A percentile compares a stretch with the other conserved stretches of the same genome.
Conservation (phyloP, 2,329 filamentous ascomycete species). For the Calonectria pteridis region DNA sequence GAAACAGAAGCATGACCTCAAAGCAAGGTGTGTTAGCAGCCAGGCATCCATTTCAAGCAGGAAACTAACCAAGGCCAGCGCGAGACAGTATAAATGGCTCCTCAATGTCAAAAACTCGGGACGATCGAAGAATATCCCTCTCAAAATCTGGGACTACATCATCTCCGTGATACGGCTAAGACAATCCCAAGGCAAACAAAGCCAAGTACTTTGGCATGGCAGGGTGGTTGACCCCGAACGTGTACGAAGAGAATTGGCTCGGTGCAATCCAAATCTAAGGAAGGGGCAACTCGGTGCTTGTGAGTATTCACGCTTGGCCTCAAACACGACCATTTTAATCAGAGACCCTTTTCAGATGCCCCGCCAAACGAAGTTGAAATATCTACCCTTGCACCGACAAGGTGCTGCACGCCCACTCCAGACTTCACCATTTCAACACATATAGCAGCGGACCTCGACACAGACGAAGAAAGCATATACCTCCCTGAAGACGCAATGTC, state of each 20-base stretch:
- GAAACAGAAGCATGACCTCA: not conserved
- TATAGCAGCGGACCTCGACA: not conserved
- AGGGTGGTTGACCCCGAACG: not conserved
- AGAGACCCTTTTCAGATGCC: not conserved
- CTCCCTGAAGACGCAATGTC: not conserved
- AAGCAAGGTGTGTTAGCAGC: not conserved
- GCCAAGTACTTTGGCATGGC: constrained; percentile 1
- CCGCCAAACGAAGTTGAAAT: not conserved
- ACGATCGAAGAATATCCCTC: not conserved
- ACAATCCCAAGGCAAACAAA: not conserved
- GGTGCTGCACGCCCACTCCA: not conserved
- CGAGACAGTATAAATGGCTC: not conserved
- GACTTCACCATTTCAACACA: not conserved
- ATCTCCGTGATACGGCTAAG: not conserved
- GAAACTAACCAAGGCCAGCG: not conserved
- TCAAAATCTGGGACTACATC: not conserved
- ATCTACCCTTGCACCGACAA: not conserved
- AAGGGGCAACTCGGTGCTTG: not conserved
- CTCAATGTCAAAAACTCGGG: not conserved
- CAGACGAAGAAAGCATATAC: not conserved
- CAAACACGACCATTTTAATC: no score
- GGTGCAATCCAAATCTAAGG: not conserved
- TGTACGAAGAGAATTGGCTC: not conserved
- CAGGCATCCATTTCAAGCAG: not conserved
- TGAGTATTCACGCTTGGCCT: no score